phyloP scores from a whole-genome alignment of 1,284 basidiomycete genomes.

The Cutaneotrichosporon daszewskae region DNA sequence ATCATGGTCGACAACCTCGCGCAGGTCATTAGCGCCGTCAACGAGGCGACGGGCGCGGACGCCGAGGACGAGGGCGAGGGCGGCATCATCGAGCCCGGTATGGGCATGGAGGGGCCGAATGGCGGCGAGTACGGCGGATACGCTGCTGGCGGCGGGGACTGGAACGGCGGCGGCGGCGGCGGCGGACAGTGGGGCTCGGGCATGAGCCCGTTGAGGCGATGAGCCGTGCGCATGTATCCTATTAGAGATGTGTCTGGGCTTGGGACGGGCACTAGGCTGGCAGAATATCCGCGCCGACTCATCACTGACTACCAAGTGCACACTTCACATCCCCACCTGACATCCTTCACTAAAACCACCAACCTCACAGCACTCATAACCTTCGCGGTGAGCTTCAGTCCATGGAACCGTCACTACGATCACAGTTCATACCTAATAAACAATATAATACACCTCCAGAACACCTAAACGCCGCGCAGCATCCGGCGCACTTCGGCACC shows the following conservation, averaged over 20 bases:
- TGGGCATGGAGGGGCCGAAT: constrained; percentile 17
- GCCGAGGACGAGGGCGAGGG: constrained; percentile 34
- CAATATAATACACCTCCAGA: background rate
- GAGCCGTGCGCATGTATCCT: background rate
- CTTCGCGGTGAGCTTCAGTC: no score
- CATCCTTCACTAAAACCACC: no score
- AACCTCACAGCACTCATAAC: no score
- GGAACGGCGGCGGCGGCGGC: constrained; percentile 15
- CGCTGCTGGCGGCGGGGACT: constrained; percentile 17
- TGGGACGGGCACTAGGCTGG: no score
- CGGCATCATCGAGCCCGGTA: constrained; percentile 31
- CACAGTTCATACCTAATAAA: background rate
- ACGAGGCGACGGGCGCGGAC: constrained; percentile 37
- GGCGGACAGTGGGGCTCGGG: constrained; percentile 22
- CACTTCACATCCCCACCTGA: no score
- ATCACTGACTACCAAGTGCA: no score
- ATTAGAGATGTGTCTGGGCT: no score
- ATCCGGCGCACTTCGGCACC: constrained; percentile 39
- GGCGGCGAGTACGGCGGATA: constrained; percentile 7
- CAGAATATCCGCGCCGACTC: no score
- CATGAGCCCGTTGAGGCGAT: constrained; percentile 39
- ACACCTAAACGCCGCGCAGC: constrained; percentile 17
- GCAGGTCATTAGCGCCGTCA: constrained; percentile 59
- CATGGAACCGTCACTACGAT: no score
- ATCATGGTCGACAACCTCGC: constrained; percentile 77